These are phyloP conservation scores for Xylariaceae sp. DNA, from an alignment of 2,329 filamentous ascomycete genomes.

Conservation along the genomic window DNA sequence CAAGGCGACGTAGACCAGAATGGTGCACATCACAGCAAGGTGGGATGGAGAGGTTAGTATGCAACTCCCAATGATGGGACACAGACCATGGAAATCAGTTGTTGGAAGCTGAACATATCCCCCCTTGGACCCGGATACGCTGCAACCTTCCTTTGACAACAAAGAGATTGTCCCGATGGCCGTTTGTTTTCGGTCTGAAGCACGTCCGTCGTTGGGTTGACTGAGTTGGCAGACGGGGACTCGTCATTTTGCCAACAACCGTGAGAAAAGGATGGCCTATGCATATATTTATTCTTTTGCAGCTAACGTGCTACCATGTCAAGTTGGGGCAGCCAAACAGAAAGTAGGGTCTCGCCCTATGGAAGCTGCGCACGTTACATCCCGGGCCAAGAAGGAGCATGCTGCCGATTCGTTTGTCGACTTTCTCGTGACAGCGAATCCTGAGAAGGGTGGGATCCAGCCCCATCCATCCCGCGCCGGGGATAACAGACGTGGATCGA, in stretches of 20 bases:
- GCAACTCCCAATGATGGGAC: no score
- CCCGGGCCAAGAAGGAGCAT: not conserved
- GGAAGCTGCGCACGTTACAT: conserved; percentile 3
- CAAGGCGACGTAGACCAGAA: no score
- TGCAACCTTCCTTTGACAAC: no score
- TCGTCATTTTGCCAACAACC: conserved; percentile 5
- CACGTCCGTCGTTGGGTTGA: not conserved
- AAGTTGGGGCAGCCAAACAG: conserved; percentile 10
- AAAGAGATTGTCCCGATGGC: no score
- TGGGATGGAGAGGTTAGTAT: no score
- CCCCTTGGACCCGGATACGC: no score
- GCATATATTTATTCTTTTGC: conserved; percentile 5
- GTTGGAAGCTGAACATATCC: no score
- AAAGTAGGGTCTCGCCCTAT: conserved; percentile 3
- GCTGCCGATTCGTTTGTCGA: conserved; percentile 9
- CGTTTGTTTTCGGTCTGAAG: not conserved
- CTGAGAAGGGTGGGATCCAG: no score
- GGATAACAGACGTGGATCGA: conserved; percentile 9
- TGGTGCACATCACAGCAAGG: no score
- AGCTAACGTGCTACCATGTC: conserved; percentile 1
- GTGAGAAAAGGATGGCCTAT: not conserved
- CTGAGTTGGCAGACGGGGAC: conserved; percentile 14
- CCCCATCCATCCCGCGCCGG: no score
- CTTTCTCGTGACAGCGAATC: no score
- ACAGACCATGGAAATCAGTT: no score